Evolutionary conservation across 106 monocot species (phyloP).

Genomic region (Allium fistulosum): DNA sequence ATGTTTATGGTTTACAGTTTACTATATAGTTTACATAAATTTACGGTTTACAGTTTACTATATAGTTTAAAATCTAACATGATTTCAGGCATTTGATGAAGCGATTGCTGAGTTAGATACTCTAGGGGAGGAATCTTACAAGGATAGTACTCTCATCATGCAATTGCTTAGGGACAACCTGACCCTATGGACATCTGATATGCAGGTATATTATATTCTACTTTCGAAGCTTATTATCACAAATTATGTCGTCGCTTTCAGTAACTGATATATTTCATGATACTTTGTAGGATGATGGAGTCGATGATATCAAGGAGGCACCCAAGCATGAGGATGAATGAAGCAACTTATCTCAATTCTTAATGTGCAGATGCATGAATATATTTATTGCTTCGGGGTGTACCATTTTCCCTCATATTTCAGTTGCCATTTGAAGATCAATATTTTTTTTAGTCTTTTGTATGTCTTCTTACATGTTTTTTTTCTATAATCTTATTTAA

Average conservation of each 20-base stretch:
- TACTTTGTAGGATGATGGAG: conserved; percentile 22
- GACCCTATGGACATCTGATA: conserved; percentile 13
- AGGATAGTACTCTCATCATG: conserved; percentile 12
- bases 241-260: background rate
- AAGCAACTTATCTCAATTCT: background rate
- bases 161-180: conserved; percentile 12
- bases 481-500: background rate
- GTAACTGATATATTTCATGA: background rate
- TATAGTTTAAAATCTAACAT: no score
- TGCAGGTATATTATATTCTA: conserved; percentile 2
- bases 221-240: background rate
- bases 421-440: background rate
- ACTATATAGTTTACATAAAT: no score
- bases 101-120: conserved; percentile 12
- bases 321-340: conserved; percentile 22
- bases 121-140: conserved; percentile 12
- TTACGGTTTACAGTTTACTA: no score
- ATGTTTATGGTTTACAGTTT: no score
- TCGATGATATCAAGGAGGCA: conserved; percentile 25
- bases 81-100: conserved; percentile 14
- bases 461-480: background rate
- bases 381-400: background rate
- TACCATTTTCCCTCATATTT: background rate
- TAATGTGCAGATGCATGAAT: conserved; percentile 6
- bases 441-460: background rate